Evolutionary conservation across 257 asterid species (phyloP).

Genomic region (Voacanga thouarsii): DNA sequence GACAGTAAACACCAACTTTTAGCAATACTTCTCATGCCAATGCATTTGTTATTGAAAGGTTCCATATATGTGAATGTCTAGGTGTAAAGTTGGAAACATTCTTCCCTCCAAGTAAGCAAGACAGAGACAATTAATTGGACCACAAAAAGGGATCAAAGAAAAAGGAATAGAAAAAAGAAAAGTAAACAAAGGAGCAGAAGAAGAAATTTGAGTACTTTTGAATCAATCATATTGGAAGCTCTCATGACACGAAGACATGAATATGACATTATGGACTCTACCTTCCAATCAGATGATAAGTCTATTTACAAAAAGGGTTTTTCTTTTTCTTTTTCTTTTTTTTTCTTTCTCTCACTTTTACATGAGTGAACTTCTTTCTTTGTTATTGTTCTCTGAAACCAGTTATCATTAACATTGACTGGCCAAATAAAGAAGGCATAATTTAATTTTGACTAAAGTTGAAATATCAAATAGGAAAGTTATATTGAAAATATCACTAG

Average conservation of each 20-base stretch:
- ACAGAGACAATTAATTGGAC: constrained; percentile 12
- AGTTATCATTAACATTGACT: constrained; percentile 6
- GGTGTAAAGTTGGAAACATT: constrained; percentile 1
- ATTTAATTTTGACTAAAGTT: not conserved
- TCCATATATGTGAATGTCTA: not conserved
- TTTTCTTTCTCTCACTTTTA: no score
- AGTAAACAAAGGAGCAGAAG: not conserved
- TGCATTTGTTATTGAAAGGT: not conserved
- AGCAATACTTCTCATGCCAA: constrained; percentile 4
- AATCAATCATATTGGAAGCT: not conserved
- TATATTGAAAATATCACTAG: no score
- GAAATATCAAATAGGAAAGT: no score
- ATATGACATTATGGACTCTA: not conserved
- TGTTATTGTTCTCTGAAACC: not conserved
- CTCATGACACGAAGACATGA: not conserved
- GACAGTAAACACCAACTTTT: not conserved
- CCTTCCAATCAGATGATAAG: not conserved
- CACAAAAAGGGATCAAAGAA: constrained; percentile 3
- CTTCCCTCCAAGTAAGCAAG: not conserved
- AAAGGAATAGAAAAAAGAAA: no score
- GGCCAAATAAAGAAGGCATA: not conserved
- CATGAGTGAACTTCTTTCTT: not conserved
- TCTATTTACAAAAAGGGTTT: not conserved
- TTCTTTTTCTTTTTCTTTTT: no score
- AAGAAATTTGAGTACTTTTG: not conserved